Base-by-base conservation (phyloP, 768 basidiomycete species). In the Dendrothele bispora region DNA sequence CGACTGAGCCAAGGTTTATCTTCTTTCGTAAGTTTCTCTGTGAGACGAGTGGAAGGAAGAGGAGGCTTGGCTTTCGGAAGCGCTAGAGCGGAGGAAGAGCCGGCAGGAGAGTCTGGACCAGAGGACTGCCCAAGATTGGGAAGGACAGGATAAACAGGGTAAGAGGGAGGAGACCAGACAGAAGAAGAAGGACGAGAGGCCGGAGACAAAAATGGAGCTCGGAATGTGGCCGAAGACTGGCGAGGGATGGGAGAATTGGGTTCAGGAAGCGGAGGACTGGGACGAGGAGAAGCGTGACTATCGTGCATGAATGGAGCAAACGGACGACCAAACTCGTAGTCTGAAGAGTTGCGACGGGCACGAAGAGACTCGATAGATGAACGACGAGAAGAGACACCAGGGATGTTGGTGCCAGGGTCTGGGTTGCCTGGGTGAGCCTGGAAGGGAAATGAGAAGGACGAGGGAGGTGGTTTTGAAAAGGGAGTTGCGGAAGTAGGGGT, bases 181-280 rank as follows among this genome's bases (percentile, higher is more conserved):
- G 77, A 72, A 2, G 77, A 80, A 4, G 75, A 66, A 0, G 84
- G 84, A n/a, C 86, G 75, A 1, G 82, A 84, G 1, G 84, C 75
- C 0, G 86, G 87, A 3, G 83, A 78, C 44, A 87, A 78, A 68
- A 87, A 87, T 1, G 86, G 83, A 0, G 78, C 69, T 21, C 86
- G 79, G 70, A 89, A 88, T 12, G 73, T 75, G 30, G 73, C 75
- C 18, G 70, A 74, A 44, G 62, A 59, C 24, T 58, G 64, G 25
- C 79, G 62, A 12, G 80, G 78, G 39, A 78, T 51, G 5, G 2
- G 49, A 15, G 8, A 55, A 14, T 21, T 27, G 27, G 32, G 14
- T 7, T 43, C 46, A 8, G 17, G 29, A 43, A 46, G 28, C 20
- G 43, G 35, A 18, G 30, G 17, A 22, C 28, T 49, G 4, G 36